Percentiles rank a stretch among this genome's conserved stretches.
Evolutionary conservation across 176 grass and related monocot genomes (phyloP).

Genomic region (Bothriochloa decipiens): DNA sequence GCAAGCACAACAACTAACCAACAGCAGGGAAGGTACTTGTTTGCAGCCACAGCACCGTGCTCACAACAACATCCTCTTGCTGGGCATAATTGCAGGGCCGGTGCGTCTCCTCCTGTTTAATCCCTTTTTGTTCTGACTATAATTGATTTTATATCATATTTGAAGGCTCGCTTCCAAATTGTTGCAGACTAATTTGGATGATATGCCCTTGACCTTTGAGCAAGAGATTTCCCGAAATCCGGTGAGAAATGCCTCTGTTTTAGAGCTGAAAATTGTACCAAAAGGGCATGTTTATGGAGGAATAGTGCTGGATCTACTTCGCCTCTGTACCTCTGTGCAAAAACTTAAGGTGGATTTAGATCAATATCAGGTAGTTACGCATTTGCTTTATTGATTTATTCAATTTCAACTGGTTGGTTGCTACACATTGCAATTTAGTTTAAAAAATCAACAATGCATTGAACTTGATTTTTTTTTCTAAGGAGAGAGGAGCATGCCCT

Average conservation of each 20-base stretch:
- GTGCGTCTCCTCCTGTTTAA: background rate
- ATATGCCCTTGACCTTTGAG: background rate
- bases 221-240: background rate
- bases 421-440: background rate
- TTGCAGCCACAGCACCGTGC: background rate
- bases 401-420: background rate
- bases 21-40: background rate
- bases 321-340: background rate
- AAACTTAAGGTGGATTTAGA: background rate
- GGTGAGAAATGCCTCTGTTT: background rate
- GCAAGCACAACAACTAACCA: background rate
- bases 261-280: background rate
- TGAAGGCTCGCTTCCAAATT: background rate
- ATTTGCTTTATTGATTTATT: background rate
- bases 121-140: background rate
- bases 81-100: background rate
- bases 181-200: background rate
- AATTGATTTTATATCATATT: background rate
- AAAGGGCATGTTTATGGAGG: conserved; percentile 15
- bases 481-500: background rate
- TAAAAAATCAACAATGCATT: background rate
- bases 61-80: background rate
- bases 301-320: conserved; percentile 4
- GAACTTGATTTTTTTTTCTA: background rate
- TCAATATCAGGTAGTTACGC: background rate